These are phyloP conservation scores for Linnemannia zychae DNA, from an alignment of 192 early-diverging fungal genomes.

Conservation along the genomic window DNA sequence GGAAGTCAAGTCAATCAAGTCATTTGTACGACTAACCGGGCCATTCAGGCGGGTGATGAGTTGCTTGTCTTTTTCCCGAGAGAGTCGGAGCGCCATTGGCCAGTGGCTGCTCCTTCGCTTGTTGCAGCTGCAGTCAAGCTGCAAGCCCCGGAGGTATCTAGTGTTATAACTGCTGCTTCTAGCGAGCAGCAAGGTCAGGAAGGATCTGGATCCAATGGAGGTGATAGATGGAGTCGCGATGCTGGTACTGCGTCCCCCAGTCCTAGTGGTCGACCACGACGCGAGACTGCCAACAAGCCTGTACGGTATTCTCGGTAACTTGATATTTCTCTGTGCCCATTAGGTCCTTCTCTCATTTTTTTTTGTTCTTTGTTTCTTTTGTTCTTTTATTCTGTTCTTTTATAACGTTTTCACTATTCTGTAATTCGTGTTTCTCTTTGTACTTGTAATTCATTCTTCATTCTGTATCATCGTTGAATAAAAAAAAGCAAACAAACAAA, in stretches of 20 bases:
- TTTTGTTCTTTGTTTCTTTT: conserved; percentile 11
- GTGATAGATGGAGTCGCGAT: not conserved
- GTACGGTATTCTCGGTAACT: conserved; percentile 35
- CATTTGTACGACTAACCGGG: conserved; percentile 79
- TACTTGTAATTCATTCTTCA: not conserved
- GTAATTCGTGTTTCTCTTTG: not conserved
- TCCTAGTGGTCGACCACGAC: conserved; percentile 28
- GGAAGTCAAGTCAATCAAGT: conserved; percentile 90
- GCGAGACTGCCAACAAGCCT: conserved; percentile 47
- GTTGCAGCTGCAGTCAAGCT: not conserved
- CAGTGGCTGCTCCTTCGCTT: not conserved
- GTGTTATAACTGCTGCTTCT: not conserved
- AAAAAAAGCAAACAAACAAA: too few relatives aligned
- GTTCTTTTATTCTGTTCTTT: not conserved
- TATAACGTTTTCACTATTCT: not conserved
- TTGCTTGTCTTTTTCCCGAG: conserved; percentile 89
- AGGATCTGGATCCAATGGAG: not conserved
- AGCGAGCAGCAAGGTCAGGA: not conserved
- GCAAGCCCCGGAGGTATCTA: not conserved
- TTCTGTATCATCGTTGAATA: too few relatives aligned
- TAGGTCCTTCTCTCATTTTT: not conserved
- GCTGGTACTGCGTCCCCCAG: not conserved
- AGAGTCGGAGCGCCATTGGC: conserved; percentile 83
- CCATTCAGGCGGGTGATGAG: conserved; percentile 84
- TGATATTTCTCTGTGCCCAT: not conserved